phyloP scores from a whole-genome alignment of 805 yeast species.

The Candida tammaniensis region DNA sequence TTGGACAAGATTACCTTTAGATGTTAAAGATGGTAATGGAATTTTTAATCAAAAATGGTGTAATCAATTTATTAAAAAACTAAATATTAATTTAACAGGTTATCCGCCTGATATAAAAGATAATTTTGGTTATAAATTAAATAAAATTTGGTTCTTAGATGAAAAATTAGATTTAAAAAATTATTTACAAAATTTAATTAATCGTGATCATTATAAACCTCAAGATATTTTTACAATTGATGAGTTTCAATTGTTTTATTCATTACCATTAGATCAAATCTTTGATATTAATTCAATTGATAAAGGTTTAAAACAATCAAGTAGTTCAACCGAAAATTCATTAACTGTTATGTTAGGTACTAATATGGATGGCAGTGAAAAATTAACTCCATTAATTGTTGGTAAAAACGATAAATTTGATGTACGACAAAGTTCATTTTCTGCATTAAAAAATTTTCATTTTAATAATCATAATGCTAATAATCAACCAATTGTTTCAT shows the following conservation, averaged over 20 bases:
- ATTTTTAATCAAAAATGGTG: conserved; percentile 67
- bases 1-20: conserved; percentile 57
- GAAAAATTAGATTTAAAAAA: conserved; percentile 50
- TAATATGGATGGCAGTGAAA: conserved; percentile 62
- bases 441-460: conserved; percentile 11
- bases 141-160: conserved; percentile 60
- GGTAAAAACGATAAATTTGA: conserved; percentile 54
- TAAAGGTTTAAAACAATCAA: conserved; percentile 39
- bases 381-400: conserved; percentile 56
- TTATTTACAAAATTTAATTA: conserved; percentile 33
- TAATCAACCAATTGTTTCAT: background rate
- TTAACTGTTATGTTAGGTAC: conserved; percentile 60
- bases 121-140: conserved; percentile 26
- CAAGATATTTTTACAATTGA: conserved; percentile 57
- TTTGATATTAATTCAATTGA: conserved; percentile 45
- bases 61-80: conserved; percentile 42
- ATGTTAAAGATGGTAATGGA: conserved; percentile 59
- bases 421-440: conserved; percentile 20
- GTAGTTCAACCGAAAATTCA: conserved; percentile 38
- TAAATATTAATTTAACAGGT: conserved; percentile 51
- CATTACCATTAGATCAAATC: conserved; percentile 58
- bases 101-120: conserved; percentile 38
- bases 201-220: conserved; percentile 37
- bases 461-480: conserved; percentile 1
- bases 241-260: conserved; percentile 58